Percentiles rank a stretch among this genome's conserved stretches.
phyloP scores from a whole-genome alignment of 257 asterid species.

The Fraxinus cuspidata region DNA sequence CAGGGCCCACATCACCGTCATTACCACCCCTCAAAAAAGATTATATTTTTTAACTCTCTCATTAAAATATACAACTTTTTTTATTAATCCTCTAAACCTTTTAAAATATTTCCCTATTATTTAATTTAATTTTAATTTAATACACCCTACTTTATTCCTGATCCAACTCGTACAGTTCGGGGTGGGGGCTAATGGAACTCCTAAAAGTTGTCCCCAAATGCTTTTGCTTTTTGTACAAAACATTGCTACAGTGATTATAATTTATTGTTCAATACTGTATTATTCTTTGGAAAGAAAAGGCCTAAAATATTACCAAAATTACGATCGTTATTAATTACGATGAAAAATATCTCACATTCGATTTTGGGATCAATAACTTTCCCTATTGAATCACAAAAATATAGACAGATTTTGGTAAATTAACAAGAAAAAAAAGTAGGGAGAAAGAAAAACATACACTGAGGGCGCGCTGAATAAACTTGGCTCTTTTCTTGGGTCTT shows the following conservation, averaged over 20 bases:
- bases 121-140: too few species aligned
- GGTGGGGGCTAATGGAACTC: slow-evolving; percentile 1
- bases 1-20: neutral
- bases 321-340: neutral
- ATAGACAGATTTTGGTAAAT: too few species aligned
- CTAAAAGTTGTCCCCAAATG: neutral
- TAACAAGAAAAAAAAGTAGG: neutral
- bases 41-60: too few species aligned
- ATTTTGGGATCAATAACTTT: neutral
- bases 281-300: neutral
- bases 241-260: neutral
- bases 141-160: too few species aligned
- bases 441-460: slow-evolving; percentile 56
- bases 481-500: slow-evolving; percentile 91
- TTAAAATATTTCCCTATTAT: too few species aligned
- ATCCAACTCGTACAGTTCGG: neutral
- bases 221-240: neutral
- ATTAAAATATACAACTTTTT: too few species aligned
- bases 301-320: neutral
- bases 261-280: too few species aligned
- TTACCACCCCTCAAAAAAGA: neutral
- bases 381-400: too few species aligned
- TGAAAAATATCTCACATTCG: neutral
- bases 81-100: too few species aligned
- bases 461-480: slow-evolving; percentile 79